phyloP scores from a whole-genome alignment of 345 rosid genomes.

The Firmiana major region DNA sequence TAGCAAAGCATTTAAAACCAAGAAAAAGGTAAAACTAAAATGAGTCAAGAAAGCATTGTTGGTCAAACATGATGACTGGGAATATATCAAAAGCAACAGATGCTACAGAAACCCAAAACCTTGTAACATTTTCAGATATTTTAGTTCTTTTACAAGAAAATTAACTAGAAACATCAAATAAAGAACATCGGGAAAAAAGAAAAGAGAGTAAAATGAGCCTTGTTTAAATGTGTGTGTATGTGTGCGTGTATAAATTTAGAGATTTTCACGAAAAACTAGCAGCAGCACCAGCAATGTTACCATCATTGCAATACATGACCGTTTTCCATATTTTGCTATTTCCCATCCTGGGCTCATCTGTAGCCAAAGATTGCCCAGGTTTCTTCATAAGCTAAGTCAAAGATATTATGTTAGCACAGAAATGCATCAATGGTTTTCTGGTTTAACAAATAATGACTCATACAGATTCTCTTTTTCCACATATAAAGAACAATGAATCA shows the following conservation, averaged over 20 bases:
- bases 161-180: background rate
- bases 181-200: background rate
- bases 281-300: background rate
- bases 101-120: background rate
- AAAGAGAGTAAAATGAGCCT: background rate
- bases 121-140: background rate
- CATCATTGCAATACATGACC: background rate
- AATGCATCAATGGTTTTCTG: background rate
- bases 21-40: background rate
- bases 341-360: background rate
- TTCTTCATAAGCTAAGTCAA: background rate
- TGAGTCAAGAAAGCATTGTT: background rate
- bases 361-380: background rate
- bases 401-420: background rate
- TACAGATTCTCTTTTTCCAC: background rate
- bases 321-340: background rate
- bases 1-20: background rate
- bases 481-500: background rate
- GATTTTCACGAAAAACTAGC: background rate
- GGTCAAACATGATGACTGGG: background rate
- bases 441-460: background rate
- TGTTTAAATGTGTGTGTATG: background rate
- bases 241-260: background rate
- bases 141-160: background rate
- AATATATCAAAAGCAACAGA: background rate